These are phyloP conservation scores for Paracoccidioides lutzii DNA, from an alignment of 2,329 filamentous ascomycete species.

Conservation along the genomic window DNA sequence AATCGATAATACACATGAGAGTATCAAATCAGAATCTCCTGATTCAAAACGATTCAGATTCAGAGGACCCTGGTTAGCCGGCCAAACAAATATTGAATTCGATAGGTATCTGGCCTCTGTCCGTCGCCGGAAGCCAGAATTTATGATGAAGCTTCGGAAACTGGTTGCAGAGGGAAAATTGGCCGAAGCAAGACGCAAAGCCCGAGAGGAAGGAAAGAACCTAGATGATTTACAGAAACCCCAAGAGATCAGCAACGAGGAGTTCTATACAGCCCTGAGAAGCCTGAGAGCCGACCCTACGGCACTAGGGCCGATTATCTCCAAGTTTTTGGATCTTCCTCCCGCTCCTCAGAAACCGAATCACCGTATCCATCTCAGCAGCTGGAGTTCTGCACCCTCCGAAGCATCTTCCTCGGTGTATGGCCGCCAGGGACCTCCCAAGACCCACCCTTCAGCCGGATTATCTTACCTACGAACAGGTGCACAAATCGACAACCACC, in stretches of 20 bases:
- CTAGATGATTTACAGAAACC: slow-evolving; percentile 16
- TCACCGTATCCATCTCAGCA: slow-evolving; percentile 21
- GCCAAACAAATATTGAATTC: slow-evolving; percentile 45
- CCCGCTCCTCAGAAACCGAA: slow-evolving; percentile 26
- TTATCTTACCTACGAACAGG: slow-evolving; percentile 47
- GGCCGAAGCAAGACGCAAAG: slow-evolving; percentile 25
- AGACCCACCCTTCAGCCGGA: slow-evolving; percentile 53
- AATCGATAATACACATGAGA: slow-evolving; percentile 10
- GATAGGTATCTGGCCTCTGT: slow-evolving; percentile 37
- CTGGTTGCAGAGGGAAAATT: slow-evolving; percentile 22
- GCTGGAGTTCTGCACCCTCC: slow-evolving; percentile 25
- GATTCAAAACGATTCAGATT: slow-evolving; percentile 41
- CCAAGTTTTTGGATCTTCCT: slow-evolving; percentile 45
- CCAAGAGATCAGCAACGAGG: slow-evolving; percentile 29
- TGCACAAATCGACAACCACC: slow-evolving; percentile 46
- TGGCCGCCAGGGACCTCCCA: slow-evolving; percentile 38
- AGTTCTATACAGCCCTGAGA: slow-evolving; percentile 35
- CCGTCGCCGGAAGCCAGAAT: slow-evolving; percentile 27
- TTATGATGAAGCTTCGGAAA: slow-evolving; percentile 26
- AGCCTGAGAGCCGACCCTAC: slow-evolving; percentile 30
- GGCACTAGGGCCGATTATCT: slow-evolving; percentile 41
- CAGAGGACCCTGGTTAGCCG: slow-evolving; percentile 45
- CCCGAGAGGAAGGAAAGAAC: slow-evolving; percentile 29
- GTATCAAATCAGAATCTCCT: slow-evolving; percentile 14
- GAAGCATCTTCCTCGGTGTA: slow-evolving; percentile 32